These are phyloP conservation scores for Ascochyta viciae-villosae DNA, from an alignment of 2,329 filamentous ascomycete species.

Conservation along the genomic window DNA sequence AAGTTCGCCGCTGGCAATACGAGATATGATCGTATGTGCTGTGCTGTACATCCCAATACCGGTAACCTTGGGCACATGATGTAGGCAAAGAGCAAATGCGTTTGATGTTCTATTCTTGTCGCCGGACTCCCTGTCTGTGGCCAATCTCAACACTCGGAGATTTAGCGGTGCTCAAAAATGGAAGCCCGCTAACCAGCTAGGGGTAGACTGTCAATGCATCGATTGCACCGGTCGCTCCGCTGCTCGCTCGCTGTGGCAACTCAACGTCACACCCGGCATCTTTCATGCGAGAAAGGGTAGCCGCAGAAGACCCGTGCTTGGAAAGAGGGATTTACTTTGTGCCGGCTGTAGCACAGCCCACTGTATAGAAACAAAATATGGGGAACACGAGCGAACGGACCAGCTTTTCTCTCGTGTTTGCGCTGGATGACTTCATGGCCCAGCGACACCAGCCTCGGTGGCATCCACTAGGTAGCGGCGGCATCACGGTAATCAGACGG, in stretches of 20 bases:
- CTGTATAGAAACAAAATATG: constrained; percentile 10
- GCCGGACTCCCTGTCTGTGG: not conserved
- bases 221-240: not conserved
- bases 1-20: constrained; percentile 3
- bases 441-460: constrained; percentile 21
- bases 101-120: constrained; percentile 16
- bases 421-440: constrained; percentile 27
- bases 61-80: not conserved
- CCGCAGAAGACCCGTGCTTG: not conserved
- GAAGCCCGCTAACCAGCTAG: not conserved
- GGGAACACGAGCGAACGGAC: constrained; percentile 18
- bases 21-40: constrained; percentile 1
- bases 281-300: not conserved
- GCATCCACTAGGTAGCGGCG: constrained; percentile 1
- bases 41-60: not conserved
- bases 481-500: constrained; percentile 7
- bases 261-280: constrained; percentile 4
- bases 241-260: constrained; percentile 8
- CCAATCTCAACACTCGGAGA: constrained; percentile 14
- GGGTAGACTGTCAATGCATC: not conserved
- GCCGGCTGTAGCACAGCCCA: constrained; percentile 16
- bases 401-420: constrained; percentile 21
- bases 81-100: not conserved
- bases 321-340: not conserved
- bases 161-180: not conserved